Conservation (phyloP, 83 land plant species). For the Larix sibirica region DNA sequence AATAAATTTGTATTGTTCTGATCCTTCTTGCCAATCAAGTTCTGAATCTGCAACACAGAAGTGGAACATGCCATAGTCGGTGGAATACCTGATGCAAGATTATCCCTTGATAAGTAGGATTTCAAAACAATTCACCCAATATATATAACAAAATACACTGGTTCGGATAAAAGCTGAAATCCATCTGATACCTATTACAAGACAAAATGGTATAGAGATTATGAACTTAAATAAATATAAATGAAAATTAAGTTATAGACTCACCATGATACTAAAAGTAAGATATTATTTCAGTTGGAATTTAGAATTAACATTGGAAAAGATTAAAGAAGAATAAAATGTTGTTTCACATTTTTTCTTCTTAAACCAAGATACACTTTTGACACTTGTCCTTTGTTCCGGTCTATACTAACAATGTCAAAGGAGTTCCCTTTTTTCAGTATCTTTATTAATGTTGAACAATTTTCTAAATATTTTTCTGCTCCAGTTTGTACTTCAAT, state of each 20-base stretch:
- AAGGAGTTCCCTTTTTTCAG: background rate
- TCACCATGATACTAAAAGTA: background rate
- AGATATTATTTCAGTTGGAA: background rate
- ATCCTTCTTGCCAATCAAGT: slow-evolving; percentile 50
- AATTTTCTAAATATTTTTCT: background rate
- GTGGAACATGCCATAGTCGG: slow-evolving; percentile 50
- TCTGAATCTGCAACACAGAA: slow-evolving; percentile 56
- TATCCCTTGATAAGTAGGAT: background rate
- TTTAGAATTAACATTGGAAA: background rate
- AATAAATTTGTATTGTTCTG: slow-evolving; percentile 47
- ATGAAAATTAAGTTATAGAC: background rate
- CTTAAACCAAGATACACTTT: background rate
- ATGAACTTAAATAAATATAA: background rate
- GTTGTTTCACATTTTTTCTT: too few relatives aligned
- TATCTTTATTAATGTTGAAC: background rate
- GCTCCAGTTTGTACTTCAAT: background rate
- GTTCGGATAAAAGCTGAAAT: background rate
- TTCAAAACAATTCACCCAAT: background rate
- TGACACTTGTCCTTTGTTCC: background rate
- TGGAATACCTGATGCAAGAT: slow-evolving; percentile 31
- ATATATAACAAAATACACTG: background rate
- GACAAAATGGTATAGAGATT: too few relatives aligned
- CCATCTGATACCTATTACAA: too few relatives aligned
- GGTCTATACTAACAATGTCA: background rate
- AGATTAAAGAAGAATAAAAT: background rate